Evolutionary conservation across 2,329 filamentous ascomycete genomes (phyloP), one percentile per base, ranked within the genome.

Genomic region (Tolypocladium cylindrosporum): DNA sequence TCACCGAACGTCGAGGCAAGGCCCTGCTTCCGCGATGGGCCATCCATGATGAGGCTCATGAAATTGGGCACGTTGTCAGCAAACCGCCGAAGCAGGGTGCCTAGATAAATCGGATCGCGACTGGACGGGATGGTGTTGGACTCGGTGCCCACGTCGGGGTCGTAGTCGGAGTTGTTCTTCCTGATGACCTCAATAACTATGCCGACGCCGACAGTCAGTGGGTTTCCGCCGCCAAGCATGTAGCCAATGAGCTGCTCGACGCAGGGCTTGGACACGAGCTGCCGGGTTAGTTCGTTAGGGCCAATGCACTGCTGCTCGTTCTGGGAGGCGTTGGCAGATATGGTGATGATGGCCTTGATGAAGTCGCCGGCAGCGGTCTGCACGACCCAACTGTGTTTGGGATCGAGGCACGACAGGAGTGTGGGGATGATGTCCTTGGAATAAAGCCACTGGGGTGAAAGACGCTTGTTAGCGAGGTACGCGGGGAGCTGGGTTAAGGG

Each of bases 121-220:
- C 85, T 88, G 1, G 91, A 93, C 0, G 93, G 93, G 57, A 87
- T 79, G 3, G 89, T 84, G 63, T 89, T 89, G 36, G 89, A 85
- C 59, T 91, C 90, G 54, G 88, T 85, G 61, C 92, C 86, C 65
- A 92, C 89, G 65, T 97, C 94, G 1, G 94, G 88, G 65, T 99
- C 94, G 70, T 99, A 99, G 73, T 99, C 94, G 0, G 94, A 97
- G 71, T 99, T 99, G 74, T 99, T 99, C 77, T 99, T 99, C 60
- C 94, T 85, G 70, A 99, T 99, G 52, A 99, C 94, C 74, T 99
- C 94, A 62, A 99, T 99, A 40, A 99, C 84, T 67, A 97, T 97
- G 24, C 94, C 94, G 13, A 99, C 94, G 55, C 94, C 94, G 19
- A 97, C 95, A 0, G 93, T 97, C 59, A 99, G 75, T 7, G 94